phyloP scores from a whole-genome alignment of 2,329 filamentous ascomycete genomes.

The Pseudopyrenochaeta lycopersici region DNA sequence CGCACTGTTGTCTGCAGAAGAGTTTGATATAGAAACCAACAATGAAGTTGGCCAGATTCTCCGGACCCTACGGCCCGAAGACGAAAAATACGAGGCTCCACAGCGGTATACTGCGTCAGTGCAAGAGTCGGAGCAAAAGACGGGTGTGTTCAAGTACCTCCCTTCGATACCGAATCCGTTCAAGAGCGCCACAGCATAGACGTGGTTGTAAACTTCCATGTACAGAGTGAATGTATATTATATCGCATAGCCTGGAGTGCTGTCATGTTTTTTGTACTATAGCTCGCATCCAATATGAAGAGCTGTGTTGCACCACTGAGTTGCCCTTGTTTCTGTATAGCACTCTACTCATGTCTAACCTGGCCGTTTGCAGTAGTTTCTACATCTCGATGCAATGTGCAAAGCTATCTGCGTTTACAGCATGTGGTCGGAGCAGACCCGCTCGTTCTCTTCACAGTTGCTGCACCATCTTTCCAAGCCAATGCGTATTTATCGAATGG shows the following conservation, averaged over 20 bases:
- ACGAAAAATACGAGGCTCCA: background rate
- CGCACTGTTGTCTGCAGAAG: slow-evolving; percentile 25
- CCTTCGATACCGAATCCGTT: slow-evolving; percentile 27
- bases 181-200: slow-evolving; percentile 22
- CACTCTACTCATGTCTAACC: too few relatives aligned
- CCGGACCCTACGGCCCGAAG: slow-evolving; percentile 11
- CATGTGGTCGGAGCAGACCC: too few relatives aligned
- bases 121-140: slow-evolving; percentile 12
- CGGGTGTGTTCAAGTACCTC: slow-evolving; percentile 23
- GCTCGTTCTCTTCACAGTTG: too few relatives aligned
- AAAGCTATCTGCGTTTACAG: too few relatives aligned
- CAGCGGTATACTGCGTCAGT: background rate
- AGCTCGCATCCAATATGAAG: too few relatives aligned
- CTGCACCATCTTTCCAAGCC: too few relatives aligned
- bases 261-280: too few relatives aligned
- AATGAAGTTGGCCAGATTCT: slow-evolving; percentile 28
- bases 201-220: slow-evolving; percentile 9
- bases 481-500: too few relatives aligned
- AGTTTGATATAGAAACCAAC: slow-evolving; percentile 25
- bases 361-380: too few relatives aligned
- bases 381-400: too few relatives aligned
- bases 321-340: too few relatives aligned
- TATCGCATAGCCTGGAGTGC: background rate
- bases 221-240: background rate
- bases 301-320: too few relatives aligned